A percentile compares a stretch with the other conserved stretches of the same genome.
Evolutionary conservation across 371 early-diverging fungal species (phyloP).

Genomic region (Fennellomyces sp.): DNA sequence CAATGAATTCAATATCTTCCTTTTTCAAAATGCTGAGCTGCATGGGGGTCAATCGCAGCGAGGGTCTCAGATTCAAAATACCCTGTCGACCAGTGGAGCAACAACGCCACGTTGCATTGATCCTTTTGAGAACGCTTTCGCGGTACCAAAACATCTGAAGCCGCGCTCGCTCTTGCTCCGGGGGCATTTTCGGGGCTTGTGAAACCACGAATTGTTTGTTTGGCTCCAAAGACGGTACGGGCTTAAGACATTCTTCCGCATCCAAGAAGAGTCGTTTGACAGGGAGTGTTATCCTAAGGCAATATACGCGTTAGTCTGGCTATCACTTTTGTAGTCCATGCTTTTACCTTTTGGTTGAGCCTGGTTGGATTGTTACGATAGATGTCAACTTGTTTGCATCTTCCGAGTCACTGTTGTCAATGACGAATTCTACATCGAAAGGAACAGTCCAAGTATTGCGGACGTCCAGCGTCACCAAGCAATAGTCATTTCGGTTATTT

Average conservation of each 20-base stretch:
- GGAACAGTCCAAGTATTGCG: constrained; percentile 74
- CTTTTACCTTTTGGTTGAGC: constrained; percentile 36
- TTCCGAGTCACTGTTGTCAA: constrained; percentile 55
- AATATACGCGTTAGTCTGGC: not conserved
- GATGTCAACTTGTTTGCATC: constrained; percentile 18
- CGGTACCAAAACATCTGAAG: constrained; percentile 80
- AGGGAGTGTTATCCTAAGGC: constrained; percentile 68
- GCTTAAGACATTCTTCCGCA: constrained; percentile 42
- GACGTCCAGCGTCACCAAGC: constrained; percentile 79
- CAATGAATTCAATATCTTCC: constrained; percentile 59
- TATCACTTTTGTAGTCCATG: not conserved
- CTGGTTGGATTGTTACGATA: constrained; percentile 38
- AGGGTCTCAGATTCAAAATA: constrained; percentile 52
- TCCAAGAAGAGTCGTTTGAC: constrained; percentile 64
- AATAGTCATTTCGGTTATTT: constrained; percentile 60
- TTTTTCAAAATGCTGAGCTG: constrained; percentile 60
- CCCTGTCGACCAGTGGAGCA: constrained; percentile 49
- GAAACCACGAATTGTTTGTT: constrained; percentile 81
- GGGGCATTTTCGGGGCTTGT: constrained; percentile 42
- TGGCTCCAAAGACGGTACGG: constrained; percentile 72
- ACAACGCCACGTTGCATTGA: constrained; percentile 58
- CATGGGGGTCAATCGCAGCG: constrained; percentile 48
- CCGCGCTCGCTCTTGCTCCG: constrained; percentile 59
- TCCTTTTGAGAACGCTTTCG: constrained; percentile 63
- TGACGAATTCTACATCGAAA: constrained; percentile 68